Evolutionary conservation across 1,284 basidiomycete species (phyloP).

Genomic region (Puccinia polysora): DNA sequence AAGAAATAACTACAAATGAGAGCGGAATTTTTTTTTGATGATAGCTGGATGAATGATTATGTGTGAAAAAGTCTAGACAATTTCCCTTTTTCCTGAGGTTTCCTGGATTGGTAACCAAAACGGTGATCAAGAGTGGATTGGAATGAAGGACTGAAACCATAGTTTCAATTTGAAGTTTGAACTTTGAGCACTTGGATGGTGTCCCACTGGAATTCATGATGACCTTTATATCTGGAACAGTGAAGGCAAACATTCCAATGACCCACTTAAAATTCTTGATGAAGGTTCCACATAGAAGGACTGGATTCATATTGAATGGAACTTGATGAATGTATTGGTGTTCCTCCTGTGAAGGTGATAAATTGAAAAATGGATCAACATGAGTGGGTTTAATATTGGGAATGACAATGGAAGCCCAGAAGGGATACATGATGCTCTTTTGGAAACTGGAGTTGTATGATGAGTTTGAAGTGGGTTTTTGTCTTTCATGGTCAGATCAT

Average conservation of each 20-base stretch:
- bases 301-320: constrained; percentile 76
- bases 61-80: too few species aligned
- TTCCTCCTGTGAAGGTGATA: constrained; percentile 56
- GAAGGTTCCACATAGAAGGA: constrained; percentile 81
- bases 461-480: too few species aligned
- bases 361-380: constrained; percentile 47
- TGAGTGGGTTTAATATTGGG: constrained; percentile 53
- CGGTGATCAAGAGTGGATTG: too few species aligned
- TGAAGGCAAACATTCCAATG: constrained; percentile 83
- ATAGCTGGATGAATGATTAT: too few species aligned
- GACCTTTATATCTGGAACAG: constrained; percentile 90
- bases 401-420: constrained; percentile 72
- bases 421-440: constrained; percentile 90
- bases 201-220: constrained; percentile 89
- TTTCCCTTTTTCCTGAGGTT: too few species aligned
- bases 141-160: constrained; percentile 67
- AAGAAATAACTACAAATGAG: too few species aligned
- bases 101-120: too few species aligned
- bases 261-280: constrained; percentile 89
- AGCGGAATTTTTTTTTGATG: too few species aligned
- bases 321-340: constrained; percentile 16
- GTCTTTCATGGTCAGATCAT: too few species aligned
- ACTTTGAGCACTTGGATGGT: constrained; percentile 84
- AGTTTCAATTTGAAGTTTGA: constrained; percentile 93
- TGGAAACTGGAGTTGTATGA: constrained; percentile 77